phyloP scores from a whole-genome alignment of 257 asterid species.

The Petunia axillaris region DNA sequence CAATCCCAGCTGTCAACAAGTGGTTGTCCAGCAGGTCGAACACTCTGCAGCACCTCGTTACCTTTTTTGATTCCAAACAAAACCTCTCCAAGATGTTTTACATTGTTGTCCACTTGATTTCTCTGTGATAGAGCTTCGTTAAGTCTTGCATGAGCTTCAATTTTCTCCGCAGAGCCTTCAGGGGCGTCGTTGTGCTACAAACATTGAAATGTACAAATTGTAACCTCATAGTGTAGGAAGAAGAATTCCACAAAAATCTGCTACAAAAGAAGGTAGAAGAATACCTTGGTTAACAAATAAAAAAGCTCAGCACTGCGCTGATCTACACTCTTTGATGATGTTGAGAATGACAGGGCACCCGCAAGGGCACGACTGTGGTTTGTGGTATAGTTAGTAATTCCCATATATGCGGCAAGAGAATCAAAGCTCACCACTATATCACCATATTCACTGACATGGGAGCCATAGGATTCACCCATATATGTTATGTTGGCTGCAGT shows the following conservation, averaged over 20 bases:
- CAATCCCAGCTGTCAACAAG: slow-evolving; percentile 38
- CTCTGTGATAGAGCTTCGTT: slow-evolving; percentile 78
- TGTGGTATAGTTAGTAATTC: background rate
- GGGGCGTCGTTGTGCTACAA: slow-evolving; percentile 64
- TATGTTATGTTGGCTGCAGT: background rate
- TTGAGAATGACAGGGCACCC: slow-evolving; percentile 56
- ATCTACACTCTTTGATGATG: slow-evolving; percentile 57
- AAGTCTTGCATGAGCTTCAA: slow-evolving; percentile 79
- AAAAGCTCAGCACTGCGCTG: slow-evolving; percentile 90
- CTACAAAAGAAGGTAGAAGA: too few species aligned
- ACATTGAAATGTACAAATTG: background rate
- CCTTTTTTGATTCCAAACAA: slow-evolving; percentile 76
- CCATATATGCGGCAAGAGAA: background rate
- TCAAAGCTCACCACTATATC: slow-evolving; percentile 16
- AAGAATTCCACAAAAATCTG: too few species aligned
- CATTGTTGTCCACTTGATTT: slow-evolving; percentile 69
- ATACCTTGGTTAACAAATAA: slow-evolving; percentile 85
- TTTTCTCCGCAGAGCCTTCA: slow-evolving; percentile 68
- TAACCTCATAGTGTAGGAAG: too few species aligned
- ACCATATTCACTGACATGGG: slow-evolving; percentile 11
- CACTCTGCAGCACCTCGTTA: slow-evolving; percentile 50
- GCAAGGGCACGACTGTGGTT: slow-evolving; percentile 3
- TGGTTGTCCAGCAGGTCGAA: slow-evolving; percentile 67
- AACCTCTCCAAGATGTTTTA: slow-evolving; percentile 69
- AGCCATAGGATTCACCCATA: background rate